Percentiles rank a stretch among this genome's conserved stretches.
phyloP scores from a whole-genome alignment of 139 green algal species.

The Chlamydomonas incerta region DNA sequence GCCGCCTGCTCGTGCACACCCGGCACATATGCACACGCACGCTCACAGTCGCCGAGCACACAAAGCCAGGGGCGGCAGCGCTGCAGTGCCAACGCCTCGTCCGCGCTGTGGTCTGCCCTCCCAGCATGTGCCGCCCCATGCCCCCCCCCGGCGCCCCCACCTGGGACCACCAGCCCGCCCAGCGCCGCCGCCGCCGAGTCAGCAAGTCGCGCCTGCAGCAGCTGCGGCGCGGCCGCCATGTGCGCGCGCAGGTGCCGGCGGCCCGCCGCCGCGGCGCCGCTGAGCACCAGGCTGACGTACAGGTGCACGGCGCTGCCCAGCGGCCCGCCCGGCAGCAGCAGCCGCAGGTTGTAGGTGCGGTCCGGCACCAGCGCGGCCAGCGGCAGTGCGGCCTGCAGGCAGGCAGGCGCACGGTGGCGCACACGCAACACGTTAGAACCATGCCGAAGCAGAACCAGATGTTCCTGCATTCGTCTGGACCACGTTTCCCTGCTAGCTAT shows the following conservation, averaged over 20 bases:
- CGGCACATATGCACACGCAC: too few species aligned
- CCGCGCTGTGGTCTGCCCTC: too few species aligned
- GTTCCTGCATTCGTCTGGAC: too few species aligned
- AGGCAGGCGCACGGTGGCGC: too few species aligned
- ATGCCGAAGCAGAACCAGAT: too few species aligned
- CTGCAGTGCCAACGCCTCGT: too few species aligned
- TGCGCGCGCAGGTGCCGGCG: not conserved
- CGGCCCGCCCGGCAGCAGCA: conserved; percentile 49
- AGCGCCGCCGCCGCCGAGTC: not conserved
- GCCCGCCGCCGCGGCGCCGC: not conserved
- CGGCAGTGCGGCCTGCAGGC: not conserved
- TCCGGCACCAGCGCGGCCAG: conserved; percentile 30
- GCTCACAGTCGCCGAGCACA: too few species aligned
- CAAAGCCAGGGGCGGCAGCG: too few species aligned
- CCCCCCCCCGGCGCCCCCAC: not conserved
- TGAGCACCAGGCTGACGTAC: conserved; percentile 57
- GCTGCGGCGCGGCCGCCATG: not conserved
- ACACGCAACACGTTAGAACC: too few species aligned
- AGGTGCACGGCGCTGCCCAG: conserved; percentile 45
- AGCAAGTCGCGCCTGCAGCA: conserved; percentile 28
- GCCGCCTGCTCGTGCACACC: not conserved
- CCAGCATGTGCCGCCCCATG: not conserved
- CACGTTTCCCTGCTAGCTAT: too few species aligned
- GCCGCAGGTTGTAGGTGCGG: conserved; percentile 56
- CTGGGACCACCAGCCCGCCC: not conserved